Conservation (phyloP, 441 rosid species). For the Pelargonium fulgidum region DNA sequence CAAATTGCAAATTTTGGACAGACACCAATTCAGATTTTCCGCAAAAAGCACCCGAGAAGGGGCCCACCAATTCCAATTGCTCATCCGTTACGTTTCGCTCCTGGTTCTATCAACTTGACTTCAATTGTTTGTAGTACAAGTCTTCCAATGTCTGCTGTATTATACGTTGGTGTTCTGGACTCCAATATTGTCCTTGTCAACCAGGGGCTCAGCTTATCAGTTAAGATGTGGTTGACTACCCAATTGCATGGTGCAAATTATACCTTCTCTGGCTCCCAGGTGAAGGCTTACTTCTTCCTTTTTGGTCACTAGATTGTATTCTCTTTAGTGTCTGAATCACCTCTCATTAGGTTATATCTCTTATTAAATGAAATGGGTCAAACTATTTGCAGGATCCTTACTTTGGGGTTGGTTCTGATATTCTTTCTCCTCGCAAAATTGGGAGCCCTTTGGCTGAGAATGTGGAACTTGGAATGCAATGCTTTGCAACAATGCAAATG, state of each 20-base stretch:
- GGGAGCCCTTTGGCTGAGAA: constrained; percentile 84
- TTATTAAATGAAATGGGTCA: constrained; percentile 14
- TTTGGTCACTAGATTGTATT: constrained; percentile 7
- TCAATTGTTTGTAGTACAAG: constrained; percentile 55
- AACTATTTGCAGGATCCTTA: constrained; percentile 67
- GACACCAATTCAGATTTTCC: constrained; percentile 94
- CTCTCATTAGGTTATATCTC: neutral
- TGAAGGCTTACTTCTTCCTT: constrained; percentile 15
- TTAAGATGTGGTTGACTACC: constrained; percentile 95
- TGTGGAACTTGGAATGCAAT: constrained; percentile 79
- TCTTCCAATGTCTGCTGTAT: constrained; percentile 60
- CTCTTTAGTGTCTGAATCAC: neutral
- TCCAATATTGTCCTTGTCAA: constrained; percentile 76
- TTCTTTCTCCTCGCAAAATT: constrained; percentile 80
- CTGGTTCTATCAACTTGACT: constrained; percentile 82
- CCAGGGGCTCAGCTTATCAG: constrained; percentile 86
- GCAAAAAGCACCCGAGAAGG: constrained; percentile 94
- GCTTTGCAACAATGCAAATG: constrained; percentile 70
- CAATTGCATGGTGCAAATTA: constrained; percentile 92
- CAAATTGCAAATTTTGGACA: constrained; percentile 99
- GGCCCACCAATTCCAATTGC: constrained; percentile 98
- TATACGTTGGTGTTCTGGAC: constrained; percentile 65
- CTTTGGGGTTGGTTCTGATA: constrained; percentile 93
- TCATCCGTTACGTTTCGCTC: constrained; percentile 88
- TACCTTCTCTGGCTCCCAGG: constrained; percentile 94